phyloP scores from a whole-genome alignment of 2,329 filamentous ascomycete genomes.

The Hymenoscyphus infarciens region DNA sequence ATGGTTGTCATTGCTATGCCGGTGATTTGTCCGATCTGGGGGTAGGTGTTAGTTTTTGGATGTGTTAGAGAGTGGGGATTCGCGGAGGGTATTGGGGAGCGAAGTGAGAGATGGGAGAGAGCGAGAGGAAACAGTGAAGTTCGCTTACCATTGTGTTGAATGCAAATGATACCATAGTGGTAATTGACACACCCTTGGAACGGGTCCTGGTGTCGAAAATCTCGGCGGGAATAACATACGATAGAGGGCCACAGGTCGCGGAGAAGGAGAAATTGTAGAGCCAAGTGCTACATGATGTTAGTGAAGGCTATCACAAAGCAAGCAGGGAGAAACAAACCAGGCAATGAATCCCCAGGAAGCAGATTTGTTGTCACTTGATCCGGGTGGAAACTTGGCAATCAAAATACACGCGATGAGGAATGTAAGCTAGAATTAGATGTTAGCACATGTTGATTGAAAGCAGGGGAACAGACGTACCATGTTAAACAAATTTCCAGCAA shows the following conservation, averaged over 20 bases:
- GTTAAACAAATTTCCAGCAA: constrained; percentile 68
- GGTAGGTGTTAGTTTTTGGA: neutral
- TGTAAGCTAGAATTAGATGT: constrained; percentile 33
- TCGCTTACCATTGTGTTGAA: constrained; percentile 48
- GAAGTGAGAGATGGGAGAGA: neutral
- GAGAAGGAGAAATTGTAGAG: constrained; percentile 69
- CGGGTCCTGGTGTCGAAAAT: constrained; percentile 57
- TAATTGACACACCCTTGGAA: constrained; percentile 60
- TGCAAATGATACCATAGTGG: constrained; percentile 55
- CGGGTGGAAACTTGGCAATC: constrained; percentile 57
- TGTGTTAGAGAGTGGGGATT: too few relatives aligned
- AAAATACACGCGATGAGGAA: constrained; percentile 65
- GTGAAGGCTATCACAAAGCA: too few relatives aligned
- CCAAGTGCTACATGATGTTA: constrained; percentile 55
- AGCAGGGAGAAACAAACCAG: too few relatives aligned
- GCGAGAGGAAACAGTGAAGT: too few relatives aligned
- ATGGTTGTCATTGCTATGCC: constrained; percentile 53
- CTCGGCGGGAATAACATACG: constrained; percentile 56
- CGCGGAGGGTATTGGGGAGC: too few relatives aligned
- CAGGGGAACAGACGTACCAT: constrained; percentile 45
- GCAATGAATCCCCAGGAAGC: constrained; percentile 73
- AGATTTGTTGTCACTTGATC: constrained; percentile 44
- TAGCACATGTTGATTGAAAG: neutral
- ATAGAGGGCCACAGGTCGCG: constrained; percentile 51
- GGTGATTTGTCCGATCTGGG: constrained; percentile 46